Percentiles rank a stretch among this genome's conserved stretches.
phyloP scores from a whole-genome alignment of 2,329 filamentous ascomycete species.

The Colletotrichum destructivum region DNA sequence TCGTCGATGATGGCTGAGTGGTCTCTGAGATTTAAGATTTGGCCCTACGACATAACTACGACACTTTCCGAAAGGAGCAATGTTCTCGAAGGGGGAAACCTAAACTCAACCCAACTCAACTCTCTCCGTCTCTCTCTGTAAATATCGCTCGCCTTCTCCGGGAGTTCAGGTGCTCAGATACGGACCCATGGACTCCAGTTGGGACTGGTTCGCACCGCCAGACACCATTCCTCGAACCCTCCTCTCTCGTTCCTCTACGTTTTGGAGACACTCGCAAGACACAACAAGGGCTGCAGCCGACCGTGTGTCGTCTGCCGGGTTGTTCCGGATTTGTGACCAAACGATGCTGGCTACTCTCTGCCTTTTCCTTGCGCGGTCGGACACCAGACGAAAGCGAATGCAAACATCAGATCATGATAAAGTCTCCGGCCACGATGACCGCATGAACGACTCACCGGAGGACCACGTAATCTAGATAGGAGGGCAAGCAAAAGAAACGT shows the following conservation, averaged over 20 bases:
- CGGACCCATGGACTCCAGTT: background rate
- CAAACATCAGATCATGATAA: background rate
- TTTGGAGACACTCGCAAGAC: slow-evolving; percentile 23
- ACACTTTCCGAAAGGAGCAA: slow-evolving; percentile 7
- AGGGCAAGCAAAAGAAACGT: background rate
- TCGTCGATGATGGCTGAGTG: no score
- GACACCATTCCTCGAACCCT: background rate
- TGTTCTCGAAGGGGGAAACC: slow-evolving; percentile 12
- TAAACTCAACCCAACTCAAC: slow-evolving; percentile 14
- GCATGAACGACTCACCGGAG: background rate
- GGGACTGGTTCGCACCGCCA: background rate
- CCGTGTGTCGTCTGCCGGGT: background rate
- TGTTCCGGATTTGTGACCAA: slow-evolving; percentile 8
- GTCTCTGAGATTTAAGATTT: background rate
- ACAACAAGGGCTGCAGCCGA: background rate
- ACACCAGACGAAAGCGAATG: background rate
- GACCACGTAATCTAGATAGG: background rate
- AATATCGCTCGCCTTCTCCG: background rate
- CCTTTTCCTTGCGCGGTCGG: background rate
- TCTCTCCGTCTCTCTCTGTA: background rate
- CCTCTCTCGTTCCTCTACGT: slow-evolving; percentile 5
- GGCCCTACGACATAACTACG: background rate
- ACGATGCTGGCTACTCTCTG: background rate
- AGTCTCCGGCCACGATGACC: background rate
- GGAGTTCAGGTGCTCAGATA: slow-evolving; percentile 29